Base-by-base conservation (phyloP, 2,329 filamentous ascomycete genomes). In the Exophiala aquamarina region DNA sequence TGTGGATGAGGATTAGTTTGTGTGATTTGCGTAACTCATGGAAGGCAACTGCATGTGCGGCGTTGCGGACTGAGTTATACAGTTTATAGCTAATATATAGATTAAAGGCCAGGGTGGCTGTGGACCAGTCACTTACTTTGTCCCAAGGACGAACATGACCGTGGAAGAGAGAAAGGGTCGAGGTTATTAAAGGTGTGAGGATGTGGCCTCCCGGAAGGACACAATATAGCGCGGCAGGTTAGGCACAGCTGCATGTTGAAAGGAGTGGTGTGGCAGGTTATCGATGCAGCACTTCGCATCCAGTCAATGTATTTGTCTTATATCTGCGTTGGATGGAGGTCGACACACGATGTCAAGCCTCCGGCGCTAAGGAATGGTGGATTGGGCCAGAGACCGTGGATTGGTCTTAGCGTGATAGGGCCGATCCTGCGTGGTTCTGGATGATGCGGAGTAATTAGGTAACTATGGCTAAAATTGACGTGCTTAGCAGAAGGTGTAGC, bases 271-370 rank as follows among this genome's bases (percentile, higher is more conserved):
- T 39, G 34, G 10, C 23, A 37, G 23, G 34, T 13, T 32, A 20
- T 31, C 23, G 45, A 49, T 46, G 39, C 31, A 47, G 31, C 33
- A 45, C 20, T 20, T 45, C 42, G 21, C 21, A 26, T 26, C 15
- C 32, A 18, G 29, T 34, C 43, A 28, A 18, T 34, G 35, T 11
- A 34, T 45, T 39, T 20, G 34, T 32, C 4, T 19, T 26, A 7
- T 6, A 32, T 42, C 39, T 31, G 39, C 8, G 19, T 32, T 42
- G 39, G 39, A 42, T 9, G 23, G 21, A 32, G 43, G 43, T 32
- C 33, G 23, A 39, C 13, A 46, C 43, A 46, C 34, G 43, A 46
- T 36, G 39, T 46, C 21, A 40, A 40, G 33, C 20, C 34, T 38
- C 33, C 2, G 34, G 42, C 42, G 34, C 42, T 38, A 45, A 38